phyloP scores from a whole-genome alignment of 2,329 filamentous ascomycete genomes.

The Apiospora saccharicola region DNA sequence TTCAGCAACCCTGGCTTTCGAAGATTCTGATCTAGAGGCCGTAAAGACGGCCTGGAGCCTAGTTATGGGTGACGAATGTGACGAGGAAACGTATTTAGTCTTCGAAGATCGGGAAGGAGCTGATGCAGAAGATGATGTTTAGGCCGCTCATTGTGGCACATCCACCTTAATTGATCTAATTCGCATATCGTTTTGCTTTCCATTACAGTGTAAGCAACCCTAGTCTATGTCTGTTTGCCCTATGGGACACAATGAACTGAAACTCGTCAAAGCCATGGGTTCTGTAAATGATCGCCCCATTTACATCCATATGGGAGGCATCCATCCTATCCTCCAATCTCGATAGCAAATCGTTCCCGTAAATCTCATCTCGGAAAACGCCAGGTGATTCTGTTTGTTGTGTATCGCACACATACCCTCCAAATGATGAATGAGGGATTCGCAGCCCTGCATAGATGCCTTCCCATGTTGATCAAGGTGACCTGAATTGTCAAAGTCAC shows the following conservation, averaged over 20 bases:
- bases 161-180: background rate
- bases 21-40: constrained; percentile 71
- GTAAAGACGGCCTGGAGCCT: constrained; percentile 76
- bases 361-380: background rate
- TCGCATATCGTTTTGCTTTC: background rate
- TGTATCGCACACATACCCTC: background rate
- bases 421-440: background rate
- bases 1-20: constrained; percentile 73
- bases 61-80: constrained; percentile 60
- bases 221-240: background rate
- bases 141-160: background rate
- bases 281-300: constrained; percentile 10
- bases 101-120: constrained; percentile 78
- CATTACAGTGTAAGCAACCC: background rate
- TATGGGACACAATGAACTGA: background rate
- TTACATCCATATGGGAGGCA: background rate
- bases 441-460: background rate
- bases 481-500: background rate
- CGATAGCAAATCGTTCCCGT: background rate
- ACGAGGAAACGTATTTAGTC: constrained; percentile 70
- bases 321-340: constrained; percentile 8
- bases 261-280: background rate
- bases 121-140: constrained; percentile 54
- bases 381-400: background rate
- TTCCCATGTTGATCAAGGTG: background rate